Conservation (phyloP, 1,139 yeast genomes). For the Magnusiomyces paraingens region DNA sequence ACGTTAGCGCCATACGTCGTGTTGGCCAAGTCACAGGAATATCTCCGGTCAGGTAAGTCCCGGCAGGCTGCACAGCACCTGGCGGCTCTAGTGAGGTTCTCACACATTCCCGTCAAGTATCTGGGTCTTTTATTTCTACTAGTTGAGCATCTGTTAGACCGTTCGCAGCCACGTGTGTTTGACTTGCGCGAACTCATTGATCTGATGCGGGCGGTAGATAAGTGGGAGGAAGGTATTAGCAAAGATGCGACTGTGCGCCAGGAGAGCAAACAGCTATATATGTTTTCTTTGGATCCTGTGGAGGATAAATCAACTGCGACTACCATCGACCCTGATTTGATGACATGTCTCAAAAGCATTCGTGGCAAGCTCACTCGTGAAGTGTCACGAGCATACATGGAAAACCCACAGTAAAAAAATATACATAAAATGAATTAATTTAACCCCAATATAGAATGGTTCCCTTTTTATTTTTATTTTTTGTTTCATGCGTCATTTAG, state of each 20-base stretch:
- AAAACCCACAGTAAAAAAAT: constrained; percentile 17
- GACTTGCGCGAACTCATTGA: constrained; percentile 39
- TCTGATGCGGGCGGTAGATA: constrained; percentile 45
- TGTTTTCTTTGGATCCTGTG: not conserved
- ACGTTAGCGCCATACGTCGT: constrained; percentile 71
- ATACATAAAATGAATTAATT: not conserved
- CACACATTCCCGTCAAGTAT: constrained; percentile 55
- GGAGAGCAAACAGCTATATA: not conserved
- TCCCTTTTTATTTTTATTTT: not conserved
- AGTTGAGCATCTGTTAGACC: constrained; percentile 24
- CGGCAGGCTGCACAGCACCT: constrained; percentile 36
- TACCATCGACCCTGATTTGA: constrained; percentile 7
- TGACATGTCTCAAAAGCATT: constrained; percentile 15
- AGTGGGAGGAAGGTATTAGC: constrained; percentile 36
- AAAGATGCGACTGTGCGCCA: not conserved
- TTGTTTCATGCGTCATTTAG: not conserved
- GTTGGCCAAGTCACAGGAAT: constrained; percentile 44
- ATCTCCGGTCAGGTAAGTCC: constrained; percentile 26
- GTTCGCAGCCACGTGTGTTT: constrained; percentile 20
- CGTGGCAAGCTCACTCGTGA: constrained; percentile 22
- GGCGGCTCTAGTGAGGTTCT: constrained; percentile 53
- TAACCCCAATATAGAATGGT: not conserved
- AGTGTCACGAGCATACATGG: constrained; percentile 23
- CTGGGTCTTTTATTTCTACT: constrained; percentile 36
- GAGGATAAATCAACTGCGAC: not conserved